Evolutionary conservation across 805 yeast genomes (phyloP), one percentile per base, ranked within the genome.

Genomic region (Phaffomyces antillensis): DNA sequence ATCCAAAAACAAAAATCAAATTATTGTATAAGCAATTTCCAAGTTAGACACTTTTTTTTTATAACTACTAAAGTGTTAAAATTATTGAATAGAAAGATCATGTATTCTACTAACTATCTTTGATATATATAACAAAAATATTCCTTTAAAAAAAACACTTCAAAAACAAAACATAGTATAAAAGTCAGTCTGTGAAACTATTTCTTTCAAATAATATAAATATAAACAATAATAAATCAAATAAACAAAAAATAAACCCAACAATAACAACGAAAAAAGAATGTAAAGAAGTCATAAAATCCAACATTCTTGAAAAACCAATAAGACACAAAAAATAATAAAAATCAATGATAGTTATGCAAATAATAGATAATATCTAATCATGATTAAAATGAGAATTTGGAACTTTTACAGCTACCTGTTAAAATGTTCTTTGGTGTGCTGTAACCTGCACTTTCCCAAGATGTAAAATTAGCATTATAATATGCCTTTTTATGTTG

Each of bases 391-490:
- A 32, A 32, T 32, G 35, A 41, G 18, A 24, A 46, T 25, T 46
- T 46, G 13, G 49, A 46, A 46, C 49, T 46, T 38, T 49, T 42
- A 45, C 53, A 53, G n/a, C 41, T 46, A 15, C 45, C 54, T 12
- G 54, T 55, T 37, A 73, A 58, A 17, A 52, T 59, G 52, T 73
- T 68, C 53, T 59, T 63, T 5, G 79, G 79, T 49, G 54, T 51
- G 1, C 50, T 44, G 52, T 73, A 74, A 2, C 79, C 79, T 10
- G 73, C 75, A 10, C 45, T 58, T 33, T 56, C 56, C 73, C 75
- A 75, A 6, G 60, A 48, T 1, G 79, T 75, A 30, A 63, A 44
- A 53, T 75, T 75, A n/a, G 56, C 55, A 52, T 75, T 68, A 45
- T 52, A 48, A 48, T 74, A 75, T 4, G 75, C 70, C 43, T 67